These are phyloP conservation scores for Mercurialis annua DNA, from an alignment of 345 rosid genomes.

Conservation along the genomic window DNA sequence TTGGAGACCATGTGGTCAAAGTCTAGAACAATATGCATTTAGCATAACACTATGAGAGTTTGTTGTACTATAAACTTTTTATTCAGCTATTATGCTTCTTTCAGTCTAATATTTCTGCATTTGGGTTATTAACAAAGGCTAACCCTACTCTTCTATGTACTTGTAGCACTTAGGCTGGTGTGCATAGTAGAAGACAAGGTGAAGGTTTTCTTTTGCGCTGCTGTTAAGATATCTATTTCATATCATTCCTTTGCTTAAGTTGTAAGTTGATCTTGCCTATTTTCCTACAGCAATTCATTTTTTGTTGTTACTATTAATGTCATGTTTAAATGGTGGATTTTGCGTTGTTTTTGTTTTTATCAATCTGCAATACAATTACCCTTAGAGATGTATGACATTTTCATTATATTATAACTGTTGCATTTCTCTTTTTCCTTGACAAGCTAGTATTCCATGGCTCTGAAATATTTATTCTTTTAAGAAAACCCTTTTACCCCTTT, in stretches of 20 bases:
- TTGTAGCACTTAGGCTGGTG: not conserved
- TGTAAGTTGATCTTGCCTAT: not conserved
- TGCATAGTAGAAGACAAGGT: not conserved
- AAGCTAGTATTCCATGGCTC: not conserved
- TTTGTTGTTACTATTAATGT: not conserved
- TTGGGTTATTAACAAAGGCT: slow-evolving; percentile 1
- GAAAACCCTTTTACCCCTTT: not conserved
- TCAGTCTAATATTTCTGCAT: not conserved
- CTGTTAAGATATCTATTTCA: not conserved
- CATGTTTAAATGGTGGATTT: not conserved
- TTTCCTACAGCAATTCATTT: not conserved
- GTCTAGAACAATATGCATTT: not conserved
- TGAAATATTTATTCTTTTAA: not conserved
- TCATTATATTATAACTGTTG: not conserved
- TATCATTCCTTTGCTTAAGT: not conserved
- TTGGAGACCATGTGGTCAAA: too few species aligned
- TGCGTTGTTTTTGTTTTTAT: not conserved
- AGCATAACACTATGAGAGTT: too few species aligned
- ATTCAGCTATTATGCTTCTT: not conserved
- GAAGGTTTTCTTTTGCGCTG: not conserved
- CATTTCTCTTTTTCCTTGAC: not conserved
- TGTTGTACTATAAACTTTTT: not conserved
- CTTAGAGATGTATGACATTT: not conserved
- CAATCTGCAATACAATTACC: not conserved
- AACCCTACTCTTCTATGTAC: too few species aligned